Evolutionary conservation across 2,329 filamentous ascomycete species (phyloP), one percentile per base, ranked within the genome.

Genomic region (Exserohilum rostratum): DNA sequence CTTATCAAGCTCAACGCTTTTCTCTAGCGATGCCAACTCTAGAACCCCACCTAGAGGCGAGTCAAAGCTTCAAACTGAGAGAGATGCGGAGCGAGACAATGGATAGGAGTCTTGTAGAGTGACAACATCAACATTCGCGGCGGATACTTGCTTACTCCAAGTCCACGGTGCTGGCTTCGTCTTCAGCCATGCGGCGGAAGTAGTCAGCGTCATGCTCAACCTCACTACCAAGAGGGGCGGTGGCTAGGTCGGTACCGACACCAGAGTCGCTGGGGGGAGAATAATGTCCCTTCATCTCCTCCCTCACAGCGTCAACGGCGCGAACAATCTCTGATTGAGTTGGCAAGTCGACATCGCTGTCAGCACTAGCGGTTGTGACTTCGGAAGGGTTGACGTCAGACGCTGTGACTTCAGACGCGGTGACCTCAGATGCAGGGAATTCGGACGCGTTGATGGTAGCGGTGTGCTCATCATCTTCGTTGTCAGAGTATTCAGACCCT

Each of bases 181-280:
- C 73, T 54, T 75, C 73, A 6, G 71, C 73, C 2, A 64, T 66
- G 2, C 73, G 57, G 9, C 73, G 61, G 61, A 75, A 76, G 52
- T 73, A 75, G 51, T 76, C 73, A 17, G 70, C 70, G 46, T 72
- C 67, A 0, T 55, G 61, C 20, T 66, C 60, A 20, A 65, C 60
- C 17, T 62, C 56, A 7, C 60, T 55, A 1, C 55, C 63, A 22
- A 72, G 48, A 1, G 55, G 65, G 11, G 70, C 71, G 12, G 72
- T 76, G 6, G 72, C 66, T 6, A 75, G 20, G 55, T 77, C 76
- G 1, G 70, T 71, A 13, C 75, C 75, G 20, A 77, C 62, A 12
- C 71, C 75, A 5, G 72, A 76, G 49, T 77, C 75, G 39, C 63
- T 69, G 5, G 68, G 70, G 3, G 64, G 52, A 30, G 61, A 56